Conservation (phyloP, 257 asterid species). For the Sherardia arvensis region DNA sequence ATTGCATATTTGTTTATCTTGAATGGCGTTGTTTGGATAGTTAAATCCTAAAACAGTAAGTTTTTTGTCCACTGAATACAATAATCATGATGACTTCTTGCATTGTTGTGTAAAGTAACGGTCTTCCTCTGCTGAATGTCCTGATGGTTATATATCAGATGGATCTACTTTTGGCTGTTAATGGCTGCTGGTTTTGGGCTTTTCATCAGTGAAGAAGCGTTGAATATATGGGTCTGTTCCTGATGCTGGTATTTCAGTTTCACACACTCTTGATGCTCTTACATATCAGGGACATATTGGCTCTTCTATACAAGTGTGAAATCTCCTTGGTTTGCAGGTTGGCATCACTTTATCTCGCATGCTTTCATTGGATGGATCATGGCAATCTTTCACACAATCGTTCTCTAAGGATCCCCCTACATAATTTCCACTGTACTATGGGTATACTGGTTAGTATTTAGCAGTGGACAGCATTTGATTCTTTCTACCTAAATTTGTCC, state of each 20-base stretch:
- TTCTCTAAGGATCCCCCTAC: conserved; percentile 61
- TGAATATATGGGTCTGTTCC: conserved; percentile 78
- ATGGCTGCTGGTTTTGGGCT: conserved; percentile 92
- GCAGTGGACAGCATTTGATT: background rate
- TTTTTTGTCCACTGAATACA: background rate
- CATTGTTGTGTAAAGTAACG: too few species aligned
- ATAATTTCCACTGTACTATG: conserved; percentile 62
- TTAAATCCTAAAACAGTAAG: too few species aligned
- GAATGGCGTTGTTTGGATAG: too few species aligned
- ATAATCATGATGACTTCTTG: too few species aligned
- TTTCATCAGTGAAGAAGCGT: conserved; percentile 83
- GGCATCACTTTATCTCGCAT: conserved; percentile 67
- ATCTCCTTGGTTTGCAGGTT: conserved; percentile 40
- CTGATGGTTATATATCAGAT: too few species aligned
- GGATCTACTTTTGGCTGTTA: conserved; percentile 88
- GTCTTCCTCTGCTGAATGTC: too few species aligned
- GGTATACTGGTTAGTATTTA: conserved; percentile 83
- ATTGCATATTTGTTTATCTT: too few species aligned
- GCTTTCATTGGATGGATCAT: conserved; percentile 66
- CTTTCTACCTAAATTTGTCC: background rate
- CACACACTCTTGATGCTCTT: conserved; percentile 19
- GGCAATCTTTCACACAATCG: conserved; percentile 65
- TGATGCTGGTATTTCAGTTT: conserved; percentile 32
- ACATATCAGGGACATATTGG: conserved; percentile 12
- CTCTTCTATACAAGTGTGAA: conserved; percentile 8